These are phyloP conservation scores for Plenodomus tracheiphilus DNA, from an alignment of 2,329 filamentous ascomycete genomes.

Conservation along the genomic window DNA sequence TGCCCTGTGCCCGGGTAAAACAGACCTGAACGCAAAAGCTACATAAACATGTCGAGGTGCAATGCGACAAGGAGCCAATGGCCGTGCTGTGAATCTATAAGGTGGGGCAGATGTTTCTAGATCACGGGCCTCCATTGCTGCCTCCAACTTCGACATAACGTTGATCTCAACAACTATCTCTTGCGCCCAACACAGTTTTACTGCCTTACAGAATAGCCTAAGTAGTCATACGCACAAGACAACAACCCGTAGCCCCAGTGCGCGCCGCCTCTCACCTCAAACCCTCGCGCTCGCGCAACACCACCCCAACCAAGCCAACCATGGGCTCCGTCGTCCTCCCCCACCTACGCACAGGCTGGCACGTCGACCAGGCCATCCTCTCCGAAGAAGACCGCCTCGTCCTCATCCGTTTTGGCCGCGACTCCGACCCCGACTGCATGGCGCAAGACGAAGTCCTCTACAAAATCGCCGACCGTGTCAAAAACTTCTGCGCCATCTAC, in stretches of 20 bases:
- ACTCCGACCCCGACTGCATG: constrained; percentile 80
- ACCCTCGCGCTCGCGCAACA: background rate
- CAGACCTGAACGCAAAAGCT: too few relatives aligned
- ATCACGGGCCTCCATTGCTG: constrained; percentile 4
- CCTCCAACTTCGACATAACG: background rate
- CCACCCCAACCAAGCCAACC: constrained; percentile 4
- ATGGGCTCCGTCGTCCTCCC: constrained; percentile 90
- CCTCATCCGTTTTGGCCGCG: constrained; percentile 89
- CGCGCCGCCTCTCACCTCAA: background rate
- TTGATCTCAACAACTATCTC: background rate
- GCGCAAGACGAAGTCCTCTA: constrained; percentile 91
- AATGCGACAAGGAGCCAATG: too few relatives aligned
- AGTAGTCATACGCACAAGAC: background rate
- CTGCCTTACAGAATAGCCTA: too few relatives aligned
- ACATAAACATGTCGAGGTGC: too few relatives aligned
- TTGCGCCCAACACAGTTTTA: background rate
- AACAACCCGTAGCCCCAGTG: background rate
- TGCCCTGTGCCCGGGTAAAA: too few relatives aligned
- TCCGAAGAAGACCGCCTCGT: constrained; percentile 84
- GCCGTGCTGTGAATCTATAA: background rate
- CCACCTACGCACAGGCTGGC: constrained; percentile 90
- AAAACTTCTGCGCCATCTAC: constrained; percentile 87
- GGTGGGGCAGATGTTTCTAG: constrained; percentile 6
- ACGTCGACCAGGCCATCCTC: constrained; percentile 91
- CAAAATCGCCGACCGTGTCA: constrained; percentile 89